These are phyloP conservation scores for Caryopteris hybrid DNA, from an alignment of 305 asterid genomes.

Conservation along the genomic window DNA sequence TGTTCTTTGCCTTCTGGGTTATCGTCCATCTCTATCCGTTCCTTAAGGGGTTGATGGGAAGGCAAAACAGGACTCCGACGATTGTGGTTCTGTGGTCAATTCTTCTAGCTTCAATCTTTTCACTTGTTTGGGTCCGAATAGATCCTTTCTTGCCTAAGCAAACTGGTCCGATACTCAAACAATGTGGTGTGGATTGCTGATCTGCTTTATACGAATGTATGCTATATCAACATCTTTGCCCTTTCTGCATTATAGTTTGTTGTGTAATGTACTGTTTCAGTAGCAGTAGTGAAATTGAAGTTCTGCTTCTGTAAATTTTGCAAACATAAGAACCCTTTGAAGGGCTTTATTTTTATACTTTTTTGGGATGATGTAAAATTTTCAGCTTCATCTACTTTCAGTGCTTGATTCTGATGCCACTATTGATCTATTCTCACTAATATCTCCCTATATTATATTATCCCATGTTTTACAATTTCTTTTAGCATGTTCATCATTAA, in stretches of 20 bases:
- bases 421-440: slow-evolving; percentile 4
- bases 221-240: slow-evolving; percentile 23
- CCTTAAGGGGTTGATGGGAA: slow-evolving; percentile 87
- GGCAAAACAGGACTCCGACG: slow-evolving; percentile 81
- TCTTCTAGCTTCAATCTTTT: slow-evolving; percentile 78
- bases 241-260: slow-evolving; percentile 22
- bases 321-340: slow-evolving; percentile 8
- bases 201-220: slow-evolving; percentile 8
- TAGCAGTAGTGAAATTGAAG: background rate
- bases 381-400: slow-evolving; percentile 10
- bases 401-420: background rate
- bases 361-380: slow-evolving; percentile 5
- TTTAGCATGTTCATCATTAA: slow-evolving; percentile 6
- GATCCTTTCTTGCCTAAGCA: slow-evolving; percentile 87
- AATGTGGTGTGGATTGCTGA: slow-evolving; percentile 78
- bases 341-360: slow-evolving; percentile 16
- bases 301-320: slow-evolving; percentile 19
- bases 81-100: slow-evolving; percentile 84
- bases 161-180: slow-evolving; percentile 80
- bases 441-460: slow-evolving; percentile 17
- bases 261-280: slow-evolving; percentile 19
- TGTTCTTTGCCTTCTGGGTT: slow-evolving; percentile 89
- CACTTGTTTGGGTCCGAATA: slow-evolving; percentile 82
- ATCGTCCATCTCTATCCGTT: slow-evolving; percentile 79
- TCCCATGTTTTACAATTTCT: background rate